Evolutionary conservation across 345 rosid species (phyloP), one percentile per base, ranked within the genome.

Genomic region (Turnera subulata): DNA sequence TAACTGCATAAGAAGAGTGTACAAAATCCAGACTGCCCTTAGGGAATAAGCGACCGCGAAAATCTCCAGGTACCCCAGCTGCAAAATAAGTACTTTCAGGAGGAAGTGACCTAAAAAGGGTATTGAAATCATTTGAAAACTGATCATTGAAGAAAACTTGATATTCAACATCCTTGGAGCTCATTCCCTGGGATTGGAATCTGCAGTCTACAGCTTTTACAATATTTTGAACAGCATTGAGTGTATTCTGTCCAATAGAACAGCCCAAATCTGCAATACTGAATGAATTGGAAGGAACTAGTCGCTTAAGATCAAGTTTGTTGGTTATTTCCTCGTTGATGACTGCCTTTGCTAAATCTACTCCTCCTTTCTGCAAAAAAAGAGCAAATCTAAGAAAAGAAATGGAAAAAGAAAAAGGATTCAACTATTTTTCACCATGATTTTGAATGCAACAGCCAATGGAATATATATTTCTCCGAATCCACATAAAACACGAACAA

Each of bases 131-230:
- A 48, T 77, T 77, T 23, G 46, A 23, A 15, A 53, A 12, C 4
- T 52, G 76, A 33, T 77, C 78, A 26, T 70, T 77, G 67, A 77
- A 77, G 46, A 18, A 69, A 0, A 73, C 78, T 22, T 66, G 66
- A 32, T 7, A 55, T 22, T 55, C 25, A 2, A 51, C 7, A 5
- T 20, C 29, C 13, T 42, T 1, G 2, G 23, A 0, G 13, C 6
- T 37, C 1, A 39, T 50, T 16, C 6, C 6, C 8, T 26, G 38
- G 12, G 22, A 24, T 6, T 29, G 38, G 38, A 2, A 49, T 44
- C 42, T 40, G 11, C 1, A 1, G 20, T 57, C 20, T 6, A 57
- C 19, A 18, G 61, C 61, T 24, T 42, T 39, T n/a, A 57, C 17
- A 0, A 57, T 11, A 14, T 29, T 57, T 4, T 57, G 16, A 10